phyloP scores from a whole-genome alignment of 108 stramenopile genomes.

The Nitzschia sp. region DNA sequence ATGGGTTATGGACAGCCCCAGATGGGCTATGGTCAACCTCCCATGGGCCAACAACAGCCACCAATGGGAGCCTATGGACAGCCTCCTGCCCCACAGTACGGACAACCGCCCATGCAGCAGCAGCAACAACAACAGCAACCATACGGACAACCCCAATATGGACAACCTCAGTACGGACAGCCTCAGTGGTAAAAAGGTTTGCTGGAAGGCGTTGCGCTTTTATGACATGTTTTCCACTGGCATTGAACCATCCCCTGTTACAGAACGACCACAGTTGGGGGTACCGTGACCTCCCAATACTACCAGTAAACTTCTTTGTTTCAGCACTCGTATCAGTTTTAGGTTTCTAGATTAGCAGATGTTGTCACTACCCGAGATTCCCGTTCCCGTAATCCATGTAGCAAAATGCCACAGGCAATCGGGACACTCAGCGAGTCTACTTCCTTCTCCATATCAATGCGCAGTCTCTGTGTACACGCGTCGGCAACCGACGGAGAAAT shows the following conservation, averaged over 20 bases:
- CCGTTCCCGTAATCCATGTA: conserved; percentile 59
- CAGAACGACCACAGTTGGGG: too few species aligned
- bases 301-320: too few species aligned
- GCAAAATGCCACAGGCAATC: conserved; percentile 68
- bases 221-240: too few species aligned
- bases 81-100: conserved; percentile 46
- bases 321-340: too few species aligned
- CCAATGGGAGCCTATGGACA: conserved; percentile 43
- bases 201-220: too few species aligned
- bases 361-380: neutral
- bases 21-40: conserved; percentile 14
- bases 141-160: conserved; percentile 34
- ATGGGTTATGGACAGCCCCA: neutral
- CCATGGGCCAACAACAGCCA: conserved; percentile 11
- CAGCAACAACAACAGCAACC: conserved; percentile 38
- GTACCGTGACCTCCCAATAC: too few species aligned
- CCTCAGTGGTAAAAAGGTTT: conserved; percentile 1
- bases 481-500: conserved; percentile 49
- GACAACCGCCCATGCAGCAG: conserved; percentile 47
- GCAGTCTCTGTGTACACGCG: conserved; percentile 46
- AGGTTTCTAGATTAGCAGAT: too few species aligned
- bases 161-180: conserved; percentile 33
- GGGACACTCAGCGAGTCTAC: conserved; percentile 74
- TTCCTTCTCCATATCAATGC: conserved; percentile 58
- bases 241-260: too few species aligned